These are phyloP conservation scores for Lavandula angustifolia DNA, from an alignment of 257 asterid species.

Conservation along the genomic window DNA sequence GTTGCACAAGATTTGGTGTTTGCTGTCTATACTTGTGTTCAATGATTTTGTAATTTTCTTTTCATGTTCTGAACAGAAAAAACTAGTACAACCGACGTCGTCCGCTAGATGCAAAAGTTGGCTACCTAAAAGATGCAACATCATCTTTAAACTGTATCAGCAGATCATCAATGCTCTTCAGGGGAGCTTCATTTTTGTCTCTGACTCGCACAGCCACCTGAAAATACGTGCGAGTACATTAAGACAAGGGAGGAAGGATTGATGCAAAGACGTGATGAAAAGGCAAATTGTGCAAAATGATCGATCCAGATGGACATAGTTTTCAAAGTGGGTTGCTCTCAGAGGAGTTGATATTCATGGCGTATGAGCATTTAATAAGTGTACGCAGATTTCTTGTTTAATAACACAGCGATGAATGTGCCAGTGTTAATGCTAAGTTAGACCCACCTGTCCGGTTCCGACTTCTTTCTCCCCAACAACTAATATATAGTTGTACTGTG, in stretches of 20 bases:
- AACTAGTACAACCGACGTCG: neutral
- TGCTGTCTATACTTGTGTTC: neutral
- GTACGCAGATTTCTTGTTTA: neutral
- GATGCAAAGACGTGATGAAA: neutral
- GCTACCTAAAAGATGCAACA: slow-evolving; percentile 61
- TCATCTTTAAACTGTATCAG: slow-evolving; percentile 57
- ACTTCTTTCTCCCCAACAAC: slow-evolving; percentile 98
- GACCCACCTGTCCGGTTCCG: slow-evolving; percentile 67
- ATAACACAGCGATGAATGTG: neutral
- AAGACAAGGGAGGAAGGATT: neutral
- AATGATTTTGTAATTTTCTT: neutral
- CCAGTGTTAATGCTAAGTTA: slow-evolving; percentile 20
- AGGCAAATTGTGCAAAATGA: neutral
- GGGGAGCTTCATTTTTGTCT: slow-evolving; percentile 48
- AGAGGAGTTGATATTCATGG: too few species aligned
- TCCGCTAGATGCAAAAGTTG: neutral
- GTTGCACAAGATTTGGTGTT: neutral
- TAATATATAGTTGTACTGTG: slow-evolving; percentile 88
- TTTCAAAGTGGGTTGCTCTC: too few species aligned
- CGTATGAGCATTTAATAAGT: too few species aligned
- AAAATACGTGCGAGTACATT: slow-evolving; percentile 10
- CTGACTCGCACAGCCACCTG: slow-evolving; percentile 83
- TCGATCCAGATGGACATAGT: too few species aligned
- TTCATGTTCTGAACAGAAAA: neutral
- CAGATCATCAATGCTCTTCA: slow-evolving; percentile 59